Conservation (phyloP, 176 grass and related monocot genomes). For the Bonia amplexicaulis region DNA sequence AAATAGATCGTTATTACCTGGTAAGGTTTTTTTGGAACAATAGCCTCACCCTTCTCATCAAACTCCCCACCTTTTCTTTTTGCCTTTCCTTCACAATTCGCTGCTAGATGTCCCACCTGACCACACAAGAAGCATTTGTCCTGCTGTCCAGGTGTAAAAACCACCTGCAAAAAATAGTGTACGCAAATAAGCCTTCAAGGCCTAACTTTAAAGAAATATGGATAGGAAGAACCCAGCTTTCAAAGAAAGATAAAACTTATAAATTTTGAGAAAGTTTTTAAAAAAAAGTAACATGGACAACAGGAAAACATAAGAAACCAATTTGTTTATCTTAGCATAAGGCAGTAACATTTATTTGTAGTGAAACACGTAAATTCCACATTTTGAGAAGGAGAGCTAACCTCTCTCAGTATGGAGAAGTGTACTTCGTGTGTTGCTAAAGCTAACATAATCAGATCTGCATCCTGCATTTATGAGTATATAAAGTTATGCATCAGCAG, state of each 20-base stretch:
- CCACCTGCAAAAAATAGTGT: constrained; percentile 57
- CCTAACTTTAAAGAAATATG: constrained; percentile 2
- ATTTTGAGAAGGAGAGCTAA: constrained; percentile 33
- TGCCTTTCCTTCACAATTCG: constrained; percentile 81
- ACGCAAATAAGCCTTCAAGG: constrained; percentile 14
- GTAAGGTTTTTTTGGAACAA: constrained; percentile 82
- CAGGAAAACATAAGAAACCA: neutral
- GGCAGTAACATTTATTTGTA: neutral
- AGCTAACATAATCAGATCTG: constrained; percentile 99
- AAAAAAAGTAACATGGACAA: neutral
- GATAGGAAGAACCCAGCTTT: neutral
- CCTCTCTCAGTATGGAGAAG: constrained; percentile 98
- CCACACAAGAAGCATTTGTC: constrained; percentile 98
- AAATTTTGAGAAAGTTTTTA: neutral
- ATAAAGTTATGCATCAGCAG: constrained; percentile 18
- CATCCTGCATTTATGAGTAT: constrained; percentile 64
- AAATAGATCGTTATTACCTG: constrained; percentile 50
- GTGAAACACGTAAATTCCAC: neutral
- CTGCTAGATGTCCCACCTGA: constrained; percentile 95
- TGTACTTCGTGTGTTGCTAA: constrained; percentile 98
- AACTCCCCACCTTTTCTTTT: constrained; percentile 96
- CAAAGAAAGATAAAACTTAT: neutral
- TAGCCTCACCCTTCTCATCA: constrained; percentile 80
- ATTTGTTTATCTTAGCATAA: neutral
- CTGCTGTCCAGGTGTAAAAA: constrained; percentile 94